These are phyloP conservation scores for Galerina marginata DNA, from an alignment of 768 basidiomycete genomes.

Conservation along the genomic window DNA sequence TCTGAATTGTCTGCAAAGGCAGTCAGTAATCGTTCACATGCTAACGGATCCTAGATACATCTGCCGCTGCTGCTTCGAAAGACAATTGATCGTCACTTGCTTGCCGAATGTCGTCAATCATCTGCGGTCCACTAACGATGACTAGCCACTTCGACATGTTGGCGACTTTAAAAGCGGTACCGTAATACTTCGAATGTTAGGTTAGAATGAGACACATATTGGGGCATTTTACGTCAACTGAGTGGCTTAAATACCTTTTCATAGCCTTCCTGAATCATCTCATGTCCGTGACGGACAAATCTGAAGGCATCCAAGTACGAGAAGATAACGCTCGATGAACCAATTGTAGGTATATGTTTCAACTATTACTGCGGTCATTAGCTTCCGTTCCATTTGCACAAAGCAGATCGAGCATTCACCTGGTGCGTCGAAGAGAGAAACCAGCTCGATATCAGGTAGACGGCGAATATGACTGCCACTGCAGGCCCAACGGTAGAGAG, in stretches of 20 bases:
- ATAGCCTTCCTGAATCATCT: constrained; percentile 7
- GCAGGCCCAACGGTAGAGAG: too few relatives aligned
- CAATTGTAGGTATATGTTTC: too few relatives aligned
- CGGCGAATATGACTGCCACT: background rate
- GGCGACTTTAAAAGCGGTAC: constrained; percentile 4
- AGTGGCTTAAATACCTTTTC: too few relatives aligned
- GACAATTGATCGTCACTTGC: constrained; percentile 35
- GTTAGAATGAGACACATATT: too few relatives aligned
- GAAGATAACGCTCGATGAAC: background rate
- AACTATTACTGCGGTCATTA: background rate
- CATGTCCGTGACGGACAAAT: constrained; percentile 15
- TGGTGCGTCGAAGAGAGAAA: constrained; percentile 10
- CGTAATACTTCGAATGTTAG: background rate
- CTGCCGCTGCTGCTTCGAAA: constrained; percentile 4
- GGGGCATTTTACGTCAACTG: too few relatives aligned
- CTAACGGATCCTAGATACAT: background rate
- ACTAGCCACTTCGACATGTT: constrained; percentile 4
- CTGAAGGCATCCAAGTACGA: constrained; percentile 17
- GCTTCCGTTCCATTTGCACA: background rate
- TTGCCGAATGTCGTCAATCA: constrained; percentile 39
- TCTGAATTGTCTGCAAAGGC: background rate
- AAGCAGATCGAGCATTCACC: background rate
- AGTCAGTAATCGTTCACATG: background rate
- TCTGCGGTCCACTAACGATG: background rate
- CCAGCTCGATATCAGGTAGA: constrained; percentile 5